Evolutionary conservation across 2,329 filamentous ascomycete species (phyloP).

Genomic region (Orbilia oligospora): DNA sequence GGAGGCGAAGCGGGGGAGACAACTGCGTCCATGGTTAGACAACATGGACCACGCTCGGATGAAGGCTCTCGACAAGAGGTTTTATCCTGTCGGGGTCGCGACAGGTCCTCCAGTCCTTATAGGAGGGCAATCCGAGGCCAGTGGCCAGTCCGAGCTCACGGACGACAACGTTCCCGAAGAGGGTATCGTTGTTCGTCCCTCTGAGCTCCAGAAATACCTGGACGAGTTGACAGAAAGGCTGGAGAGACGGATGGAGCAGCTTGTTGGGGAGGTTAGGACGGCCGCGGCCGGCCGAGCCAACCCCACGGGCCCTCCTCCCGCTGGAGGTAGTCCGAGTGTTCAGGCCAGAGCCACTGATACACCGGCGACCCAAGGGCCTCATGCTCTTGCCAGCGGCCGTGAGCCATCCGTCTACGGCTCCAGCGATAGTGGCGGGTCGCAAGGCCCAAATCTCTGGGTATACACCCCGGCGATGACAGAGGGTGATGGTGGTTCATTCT

Average conservation of each 20-base stretch:
- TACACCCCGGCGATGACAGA: slow-evolving; percentile 8
- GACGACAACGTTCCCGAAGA: background rate
- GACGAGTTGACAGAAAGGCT: background rate
- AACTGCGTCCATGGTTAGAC: slow-evolving; percentile 1
- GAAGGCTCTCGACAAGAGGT: background rate
- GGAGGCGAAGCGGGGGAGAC: background rate
- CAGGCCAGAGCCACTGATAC: background rate
- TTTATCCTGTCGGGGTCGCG: background rate
- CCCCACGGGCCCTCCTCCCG: background rate
- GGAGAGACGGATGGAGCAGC: slow-evolving; percentile 15
- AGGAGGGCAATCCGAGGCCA: background rate
- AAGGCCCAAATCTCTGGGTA: background rate
- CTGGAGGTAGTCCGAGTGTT: background rate
- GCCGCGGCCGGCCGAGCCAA: background rate
- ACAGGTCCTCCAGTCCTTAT: slow-evolving; percentile 11
- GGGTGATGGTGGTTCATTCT: background rate
- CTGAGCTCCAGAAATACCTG: slow-evolving; percentile 10
- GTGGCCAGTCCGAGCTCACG: background rate
- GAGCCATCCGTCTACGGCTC: slow-evolving; percentile 5
- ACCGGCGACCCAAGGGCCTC: background rate
- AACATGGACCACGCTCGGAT: slow-evolving; percentile 9
- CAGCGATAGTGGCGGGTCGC: background rate
- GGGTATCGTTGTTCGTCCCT: slow-evolving; percentile 6
- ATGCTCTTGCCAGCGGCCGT: background rate
- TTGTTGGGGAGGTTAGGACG: slow-evolving; percentile 1